Base-by-base conservation (phyloP, 2,329 filamentous ascomycete species). In the Colletotrichum echinochloae region DNA sequence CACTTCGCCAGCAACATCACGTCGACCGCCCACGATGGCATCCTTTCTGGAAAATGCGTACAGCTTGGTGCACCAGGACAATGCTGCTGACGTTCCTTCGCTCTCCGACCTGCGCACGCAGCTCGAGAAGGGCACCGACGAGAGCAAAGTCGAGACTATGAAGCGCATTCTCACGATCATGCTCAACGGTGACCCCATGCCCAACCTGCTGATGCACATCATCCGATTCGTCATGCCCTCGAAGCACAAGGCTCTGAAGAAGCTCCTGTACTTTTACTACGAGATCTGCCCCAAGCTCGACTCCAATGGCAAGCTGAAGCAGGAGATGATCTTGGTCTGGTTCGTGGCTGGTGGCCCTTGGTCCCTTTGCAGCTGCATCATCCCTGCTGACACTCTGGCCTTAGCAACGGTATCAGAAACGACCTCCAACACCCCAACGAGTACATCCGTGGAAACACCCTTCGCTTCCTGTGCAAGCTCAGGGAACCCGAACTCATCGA, bases 211-310 rank as follows among this genome's bases (percentile, higher is more conserved):
- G 76, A 99, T 99, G 96, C 96, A 98, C 85, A 99, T 99, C 79
- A 99, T 99, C 82, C 94, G 96, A 81, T 99, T 99, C 81, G 95
- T 99, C 77, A 99, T 99, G 96, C 96, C 96, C 18, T 97, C 94
- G 73, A 98, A 97, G 86, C 94, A 93, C 83, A 99, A 99, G 85
- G 86, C 92, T 51, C 86, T 99, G 77, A 99, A 99, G 89, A 99
- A 99, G 86, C 88, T 99, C 72, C 89, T 99, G 66, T 99, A 99
- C 84, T 96, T 99, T 82, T 99, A 99, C 86, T 98, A 98, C 81
- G 96, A 99, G 84, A 96, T 98, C 80, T 98, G 96, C 81, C 96
- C 95, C 49, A 99, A 99, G 85, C 91, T 94, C 69, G 96, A 99
- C 82, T 87, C 91, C 64, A 91, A 87, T 79, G 96, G 96, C 78